Percentiles rank a stretch among this genome's conserved stretches.
These are phyloP conservation scores for Nemania sp. DNA, from an alignment of 2,329 filamentous ascomycete genomes.

Conservation along the genomic window DNA sequence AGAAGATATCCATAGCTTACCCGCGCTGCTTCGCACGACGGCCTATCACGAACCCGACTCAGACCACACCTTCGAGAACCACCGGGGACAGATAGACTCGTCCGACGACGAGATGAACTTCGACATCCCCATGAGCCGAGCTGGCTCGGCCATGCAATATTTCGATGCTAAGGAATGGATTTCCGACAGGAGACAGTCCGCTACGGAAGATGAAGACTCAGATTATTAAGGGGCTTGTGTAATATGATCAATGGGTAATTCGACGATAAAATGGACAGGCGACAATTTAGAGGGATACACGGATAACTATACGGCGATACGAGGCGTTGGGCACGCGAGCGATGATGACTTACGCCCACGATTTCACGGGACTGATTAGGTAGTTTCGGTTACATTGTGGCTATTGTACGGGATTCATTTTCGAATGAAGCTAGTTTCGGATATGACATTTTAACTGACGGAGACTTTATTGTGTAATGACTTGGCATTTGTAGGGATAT, in stretches of 20 bases:
- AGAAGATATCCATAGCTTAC: conserved; percentile 2
- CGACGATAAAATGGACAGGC: too few relatives aligned
- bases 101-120: conserved; percentile 35
- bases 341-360: conserved; percentile 2
- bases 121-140: conserved; percentile 32
- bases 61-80: conserved; percentile 15
- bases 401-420: too few relatives aligned
- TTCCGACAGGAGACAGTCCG: background rate
- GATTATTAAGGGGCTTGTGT: conserved; percentile 1
- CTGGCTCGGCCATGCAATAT: conserved; percentile 13
- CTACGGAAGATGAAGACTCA: conserved; percentile 11
- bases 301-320: background rate
- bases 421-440: background rate
- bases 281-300: background rate
- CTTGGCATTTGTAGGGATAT: conserved; percentile 5
- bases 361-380: background rate
- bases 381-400: background rate
- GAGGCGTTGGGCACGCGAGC: conserved; percentile 14
- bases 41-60: conserved; percentile 27
- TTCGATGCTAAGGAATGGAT: conserved; percentile 5
- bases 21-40: conserved; percentile 25
- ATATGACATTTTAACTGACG: background rate
- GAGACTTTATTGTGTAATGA: conserved; percentile 9
- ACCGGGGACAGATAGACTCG: conserved; percentile 16
- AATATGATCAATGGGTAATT: background rate